Evolutionary conservation across 2,329 filamentous ascomycete species (phyloP).

Genomic region (Sphaerulina vaccinii): DNA sequence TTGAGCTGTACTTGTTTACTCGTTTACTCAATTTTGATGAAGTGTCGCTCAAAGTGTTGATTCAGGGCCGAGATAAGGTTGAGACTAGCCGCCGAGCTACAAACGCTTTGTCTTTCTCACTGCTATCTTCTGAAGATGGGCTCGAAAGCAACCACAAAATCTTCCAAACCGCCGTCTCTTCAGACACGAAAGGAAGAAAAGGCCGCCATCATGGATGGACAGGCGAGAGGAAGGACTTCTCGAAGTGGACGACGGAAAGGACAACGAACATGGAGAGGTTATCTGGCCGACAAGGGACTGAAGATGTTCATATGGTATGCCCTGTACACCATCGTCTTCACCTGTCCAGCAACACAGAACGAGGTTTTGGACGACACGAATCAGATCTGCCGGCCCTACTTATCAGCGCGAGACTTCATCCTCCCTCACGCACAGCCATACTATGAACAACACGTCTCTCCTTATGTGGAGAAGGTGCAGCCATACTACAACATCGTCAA

Average conservation of each 20-base stretch:
- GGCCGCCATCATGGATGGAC: conserved; percentile 24
- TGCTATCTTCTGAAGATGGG: not conserved
- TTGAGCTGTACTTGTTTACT: too few species aligned
- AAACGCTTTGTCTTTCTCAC: not conserved
- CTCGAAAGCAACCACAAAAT: not conserved
- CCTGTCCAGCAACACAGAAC: conserved; percentile 71
- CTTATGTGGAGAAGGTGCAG: conserved; percentile 72
- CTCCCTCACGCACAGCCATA: conserved; percentile 79
- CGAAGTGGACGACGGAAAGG: too few species aligned
- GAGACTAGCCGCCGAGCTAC: not conserved
- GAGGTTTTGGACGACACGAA: conserved; percentile 69
- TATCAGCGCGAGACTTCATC: conserved; percentile 63
- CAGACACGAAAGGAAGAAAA: conserved; percentile 5
- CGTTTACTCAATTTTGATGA: too few species aligned
- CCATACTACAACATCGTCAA: conserved; percentile 67
- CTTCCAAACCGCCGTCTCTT: conserved; percentile 8
- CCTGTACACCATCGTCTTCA: conserved; percentile 75
- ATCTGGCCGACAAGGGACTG: conserved; percentile 31
- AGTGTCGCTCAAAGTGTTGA: too few species aligned
- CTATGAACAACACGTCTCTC: conserved; percentile 78
- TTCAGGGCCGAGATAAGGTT: not conserved
- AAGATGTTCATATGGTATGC: conserved; percentile 81
- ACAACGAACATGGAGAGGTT: conserved; percentile 25
- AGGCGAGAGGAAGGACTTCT: too few species aligned
- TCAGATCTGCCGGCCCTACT: conserved; percentile 77